phyloP scores from a whole-genome alignment of 768 basidiomycete genomes.

The Mycena olivaceomarginata region DNA sequence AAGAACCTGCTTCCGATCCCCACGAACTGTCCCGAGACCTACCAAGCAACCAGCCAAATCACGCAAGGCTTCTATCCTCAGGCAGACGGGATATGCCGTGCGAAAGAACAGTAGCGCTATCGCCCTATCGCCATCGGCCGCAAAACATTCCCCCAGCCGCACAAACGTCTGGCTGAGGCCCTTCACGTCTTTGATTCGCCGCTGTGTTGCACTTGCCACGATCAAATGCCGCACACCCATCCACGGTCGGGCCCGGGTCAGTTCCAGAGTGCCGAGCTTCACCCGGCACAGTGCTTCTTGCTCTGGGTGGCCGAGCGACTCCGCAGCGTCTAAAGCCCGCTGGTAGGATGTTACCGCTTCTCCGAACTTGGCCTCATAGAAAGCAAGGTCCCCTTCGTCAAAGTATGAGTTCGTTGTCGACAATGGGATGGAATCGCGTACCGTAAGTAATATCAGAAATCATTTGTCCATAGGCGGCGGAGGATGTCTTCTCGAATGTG shows the following conservation, averaged over 20 bases:
- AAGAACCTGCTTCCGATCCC: constrained; percentile 15
- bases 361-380: constrained; percentile 23
- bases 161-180: constrained; percentile 42
- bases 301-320: constrained; percentile 29
- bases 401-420: neutral
- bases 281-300: constrained; percentile 33
- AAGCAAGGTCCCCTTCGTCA: constrained; percentile 38
- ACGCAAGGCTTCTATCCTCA: constrained; percentile 30
- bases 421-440: neutral
- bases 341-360: constrained; percentile 36
- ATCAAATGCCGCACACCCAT: constrained; percentile 37
- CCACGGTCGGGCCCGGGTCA: constrained; percentile 26
- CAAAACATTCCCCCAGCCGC: constrained; percentile 39
- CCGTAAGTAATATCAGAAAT: constrained; percentile 41
- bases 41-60: constrained; percentile 30
- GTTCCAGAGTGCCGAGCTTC: constrained; percentile 39
- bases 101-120: constrained; percentile 34
- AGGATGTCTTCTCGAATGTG: constrained; percentile 20
- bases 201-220: constrained; percentile 38
- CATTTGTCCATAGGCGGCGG: constrained; percentile 24
- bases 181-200: constrained; percentile 40
- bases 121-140: constrained; percentile 20
- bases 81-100: constrained; percentile 37
- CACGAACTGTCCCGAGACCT: constrained; percentile 32
- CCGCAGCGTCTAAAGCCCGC: constrained; percentile 33